These are phyloP conservation scores for Alternaria sp. DNA, from an alignment of 2,329 filamentous ascomycete genomes.

Conservation along the genomic window DNA sequence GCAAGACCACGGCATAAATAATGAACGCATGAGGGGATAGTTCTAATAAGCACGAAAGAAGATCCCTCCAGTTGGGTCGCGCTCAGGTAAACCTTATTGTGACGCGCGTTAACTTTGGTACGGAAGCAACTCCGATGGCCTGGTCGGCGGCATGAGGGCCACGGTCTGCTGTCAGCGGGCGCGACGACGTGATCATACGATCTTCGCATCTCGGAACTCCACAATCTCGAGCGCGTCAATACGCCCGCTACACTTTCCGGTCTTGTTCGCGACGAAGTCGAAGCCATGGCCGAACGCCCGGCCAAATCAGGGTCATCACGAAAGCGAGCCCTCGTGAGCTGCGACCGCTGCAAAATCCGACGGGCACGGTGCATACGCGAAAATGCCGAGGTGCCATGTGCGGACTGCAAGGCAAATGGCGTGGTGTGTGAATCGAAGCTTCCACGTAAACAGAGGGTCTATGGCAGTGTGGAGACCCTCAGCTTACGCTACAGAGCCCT, in stretches of 20 bases:
- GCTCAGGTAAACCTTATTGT: background rate
- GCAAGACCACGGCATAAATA: background rate
- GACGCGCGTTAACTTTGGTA: conserved; percentile 4
- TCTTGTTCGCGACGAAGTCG: background rate
- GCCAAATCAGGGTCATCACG: conserved; percentile 27
- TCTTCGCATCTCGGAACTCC: conserved; percentile 8
- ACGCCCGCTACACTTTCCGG: background rate
- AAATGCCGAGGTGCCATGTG: conserved; percentile 43
- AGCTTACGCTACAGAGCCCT: conserved; percentile 53
- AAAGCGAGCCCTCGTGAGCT: conserved; percentile 40
- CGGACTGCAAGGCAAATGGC: conserved; percentile 49
- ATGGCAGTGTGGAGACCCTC: conserved; percentile 56
- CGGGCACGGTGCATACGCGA: conserved; percentile 39
- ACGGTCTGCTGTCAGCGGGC: background rate
- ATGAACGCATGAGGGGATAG: background rate
- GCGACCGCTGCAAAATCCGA: conserved; percentile 40
- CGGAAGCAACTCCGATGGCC: conserved; percentile 10
- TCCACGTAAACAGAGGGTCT: conserved; percentile 54
- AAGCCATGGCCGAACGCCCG: conserved; percentile 20
- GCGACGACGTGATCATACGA: background rate
- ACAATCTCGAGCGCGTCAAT: conserved; percentile 3
- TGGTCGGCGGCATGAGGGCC: background rate
- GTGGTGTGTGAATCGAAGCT: conserved; percentile 53
- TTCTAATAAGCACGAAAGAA: background rate
- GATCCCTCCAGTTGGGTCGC: background rate